Evolutionary conservation across 805 yeast species (phyloP).

Genomic region (Candida pseudofarinosa): DNA sequence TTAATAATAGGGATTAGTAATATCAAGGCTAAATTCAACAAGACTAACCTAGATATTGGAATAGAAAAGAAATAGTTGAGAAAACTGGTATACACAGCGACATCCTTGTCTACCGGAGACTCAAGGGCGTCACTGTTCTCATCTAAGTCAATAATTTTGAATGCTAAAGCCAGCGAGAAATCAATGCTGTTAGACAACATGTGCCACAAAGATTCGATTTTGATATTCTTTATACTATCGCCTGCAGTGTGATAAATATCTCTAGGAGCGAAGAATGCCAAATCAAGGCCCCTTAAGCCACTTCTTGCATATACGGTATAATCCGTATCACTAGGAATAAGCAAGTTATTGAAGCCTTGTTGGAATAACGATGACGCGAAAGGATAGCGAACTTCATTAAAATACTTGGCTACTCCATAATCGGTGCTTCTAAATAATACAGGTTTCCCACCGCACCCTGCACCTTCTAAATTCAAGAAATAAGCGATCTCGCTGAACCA

Average conservation of each 20-base stretch:
- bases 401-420: conserved; percentile 59
- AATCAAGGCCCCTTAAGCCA: conserved; percentile 72
- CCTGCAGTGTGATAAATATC: conserved; percentile 74
- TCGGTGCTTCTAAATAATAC: conserved; percentile 82
- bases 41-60: conserved; percentile 47
- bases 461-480: conserved; percentile 84
- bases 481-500: conserved; percentile 61
- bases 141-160: conserved; percentile 31
- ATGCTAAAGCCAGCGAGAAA: conserved; percentile 27
- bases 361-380: conserved; percentile 79
- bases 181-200: conserved; percentile 75
- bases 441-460: conserved; percentile 88
- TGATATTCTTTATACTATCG: conserved; percentile 63
- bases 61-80: conserved; percentile 55
- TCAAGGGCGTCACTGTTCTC: conserved; percentile 25
- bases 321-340: conserved; percentile 81
- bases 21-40: conserved; percentile 51
- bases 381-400: conserved; percentile 56
- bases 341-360: conserved; percentile 73
- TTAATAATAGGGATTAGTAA: conserved; percentile 52
- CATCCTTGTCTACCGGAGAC: conserved; percentile 16
- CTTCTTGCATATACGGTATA: conserved; percentile 71
- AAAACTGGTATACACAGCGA: conserved; percentile 64
- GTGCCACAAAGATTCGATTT: conserved; percentile 73
- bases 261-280: conserved; percentile 86